Evolutionary conservation across 805 yeast species (phyloP).

Genomic region (Lachancea waltii): DNA sequence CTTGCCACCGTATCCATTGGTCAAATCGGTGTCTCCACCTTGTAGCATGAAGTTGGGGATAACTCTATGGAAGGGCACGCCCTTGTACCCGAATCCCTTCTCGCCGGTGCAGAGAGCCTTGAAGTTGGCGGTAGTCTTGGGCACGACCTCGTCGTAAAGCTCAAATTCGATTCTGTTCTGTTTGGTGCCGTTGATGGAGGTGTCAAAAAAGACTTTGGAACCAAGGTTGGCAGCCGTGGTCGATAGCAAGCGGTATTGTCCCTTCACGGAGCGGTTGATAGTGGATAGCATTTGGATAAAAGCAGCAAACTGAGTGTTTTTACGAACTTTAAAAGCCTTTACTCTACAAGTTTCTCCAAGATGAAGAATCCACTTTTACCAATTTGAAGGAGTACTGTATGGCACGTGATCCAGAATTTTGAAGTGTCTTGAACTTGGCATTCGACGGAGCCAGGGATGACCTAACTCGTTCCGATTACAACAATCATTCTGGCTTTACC

Average conservation of each 20-base stretch:
- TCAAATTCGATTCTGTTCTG: slow-evolving; percentile 31
- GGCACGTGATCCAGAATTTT: too few relatives aligned
- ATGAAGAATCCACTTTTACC: too few relatives aligned
- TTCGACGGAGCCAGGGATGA: too few relatives aligned
- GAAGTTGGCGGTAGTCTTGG: slow-evolving; percentile 78
- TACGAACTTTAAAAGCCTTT: too few relatives aligned
- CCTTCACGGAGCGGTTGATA: slow-evolving; percentile 14
- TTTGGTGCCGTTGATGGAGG: slow-evolving; percentile 48
- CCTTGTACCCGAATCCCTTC: slow-evolving; percentile 80
- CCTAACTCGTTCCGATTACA: too few relatives aligned
- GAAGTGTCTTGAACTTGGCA: too few relatives aligned
- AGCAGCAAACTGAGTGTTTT: background rate
- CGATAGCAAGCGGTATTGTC: slow-evolving; percentile 44
- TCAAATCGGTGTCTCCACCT: slow-evolving; percentile 84
- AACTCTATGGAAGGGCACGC: slow-evolving; percentile 86
- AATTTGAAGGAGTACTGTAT: too few relatives aligned
- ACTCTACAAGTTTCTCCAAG: too few relatives aligned
- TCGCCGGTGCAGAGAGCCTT: slow-evolving; percentile 84
- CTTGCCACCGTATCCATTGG: slow-evolving; percentile 92
- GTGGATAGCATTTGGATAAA: slow-evolving; percentile 3
- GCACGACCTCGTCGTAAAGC: slow-evolving; percentile 40
- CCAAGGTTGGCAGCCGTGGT: slow-evolving; percentile 40
- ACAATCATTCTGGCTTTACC: too few relatives aligned
- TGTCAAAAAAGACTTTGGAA: slow-evolving; percentile 51
- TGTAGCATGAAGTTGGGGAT: slow-evolving; percentile 95